phyloP scores from a whole-genome alignment of 192 early-diverging fungal genomes.

The Phycomyces blakesleeanus region DNA sequence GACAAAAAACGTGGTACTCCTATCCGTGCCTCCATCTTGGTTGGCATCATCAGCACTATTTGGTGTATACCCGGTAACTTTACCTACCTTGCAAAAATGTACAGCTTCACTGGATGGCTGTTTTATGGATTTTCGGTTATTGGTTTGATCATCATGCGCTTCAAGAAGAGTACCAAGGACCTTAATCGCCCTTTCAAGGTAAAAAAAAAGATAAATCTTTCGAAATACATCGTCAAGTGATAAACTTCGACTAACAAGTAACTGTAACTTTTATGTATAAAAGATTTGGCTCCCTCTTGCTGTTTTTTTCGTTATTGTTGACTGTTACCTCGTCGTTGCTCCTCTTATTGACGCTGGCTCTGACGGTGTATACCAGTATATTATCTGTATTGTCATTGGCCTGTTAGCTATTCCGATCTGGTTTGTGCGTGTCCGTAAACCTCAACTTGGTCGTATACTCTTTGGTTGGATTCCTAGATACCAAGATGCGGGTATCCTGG shows the following conservation, averaged over 20 bases:
- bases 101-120: conserved; percentile 68
- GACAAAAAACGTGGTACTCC: conserved; percentile 56
- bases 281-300: conserved; percentile 21
- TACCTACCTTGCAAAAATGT: conserved; percentile 66
- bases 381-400: conserved; percentile 25
- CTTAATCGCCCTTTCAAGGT: conserved; percentile 42
- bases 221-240: no score
- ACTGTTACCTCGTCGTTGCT: conserved; percentile 31
- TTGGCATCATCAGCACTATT: conserved; percentile 51
- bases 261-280: no score
- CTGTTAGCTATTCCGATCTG: conserved; percentile 30
- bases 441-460: conserved; percentile 21
- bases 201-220: conserved; percentile 19
- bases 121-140: conserved; percentile 45
- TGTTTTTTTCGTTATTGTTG: conserved; percentile 24
- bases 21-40: conserved; percentile 54
- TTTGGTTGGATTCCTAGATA: conserved; percentile 32
- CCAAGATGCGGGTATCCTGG: conserved; percentile 21
- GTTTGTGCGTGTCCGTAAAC: conserved; percentile 31
- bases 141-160: conserved; percentile 39
- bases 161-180: conserved; percentile 28
- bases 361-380: conserved; percentile 26
- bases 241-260: no score
- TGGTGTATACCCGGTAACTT: conserved; percentile 58
- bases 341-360: conserved; percentile 33